A percentile compares a stretch with the other conserved stretches of the same genome.
phyloP scores from a whole-genome alignment of 495 filamentous ascomycete species.

The Beverwykella pulmonaria region DNA sequence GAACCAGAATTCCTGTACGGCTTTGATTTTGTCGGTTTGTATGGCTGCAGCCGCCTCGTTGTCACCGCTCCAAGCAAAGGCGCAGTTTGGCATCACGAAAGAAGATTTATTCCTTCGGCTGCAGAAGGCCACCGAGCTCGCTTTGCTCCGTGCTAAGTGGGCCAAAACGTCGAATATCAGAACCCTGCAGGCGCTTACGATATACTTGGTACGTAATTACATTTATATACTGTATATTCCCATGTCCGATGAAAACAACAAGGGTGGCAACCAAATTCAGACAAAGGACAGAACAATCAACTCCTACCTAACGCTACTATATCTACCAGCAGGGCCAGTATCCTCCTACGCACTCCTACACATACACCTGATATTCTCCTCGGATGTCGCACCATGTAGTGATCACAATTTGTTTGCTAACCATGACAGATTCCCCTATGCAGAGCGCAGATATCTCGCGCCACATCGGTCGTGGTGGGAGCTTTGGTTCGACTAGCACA shows the following conservation, averaged over 20 bases:
- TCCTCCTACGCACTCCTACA: no score
- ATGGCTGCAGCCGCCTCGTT: constrained; percentile 37
- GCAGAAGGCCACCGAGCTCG: constrained; percentile 33
- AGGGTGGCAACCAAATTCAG: no score
- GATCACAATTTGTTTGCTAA: constrained; percentile 4
- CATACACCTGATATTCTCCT: background rate
- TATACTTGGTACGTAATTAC: constrained; percentile 37
- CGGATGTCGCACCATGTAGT: background rate
- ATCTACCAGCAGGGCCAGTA: no score
- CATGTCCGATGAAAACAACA: no score
- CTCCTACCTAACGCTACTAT: no score
- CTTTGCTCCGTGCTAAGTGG: constrained; percentile 36
- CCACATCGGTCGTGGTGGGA: constrained; percentile 37
- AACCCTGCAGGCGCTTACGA: constrained; percentile 38
- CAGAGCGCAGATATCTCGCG: constrained; percentile 37
- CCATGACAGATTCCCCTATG: constrained; percentile 34
- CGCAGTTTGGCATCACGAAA: constrained; percentile 36
- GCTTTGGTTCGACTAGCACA: constrained; percentile 37
- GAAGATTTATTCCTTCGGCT: constrained; percentile 36
- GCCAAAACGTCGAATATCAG: constrained; percentile 36
- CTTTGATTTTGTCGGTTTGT: constrained; percentile 34
- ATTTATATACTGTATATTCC: no score
- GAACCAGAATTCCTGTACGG: constrained; percentile 34
- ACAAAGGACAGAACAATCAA: no score
- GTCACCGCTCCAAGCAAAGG: constrained; percentile 33